phyloP scores from a whole-genome alignment of 1,284 basidiomycete species.

The Trametes hirsuta region DNA sequence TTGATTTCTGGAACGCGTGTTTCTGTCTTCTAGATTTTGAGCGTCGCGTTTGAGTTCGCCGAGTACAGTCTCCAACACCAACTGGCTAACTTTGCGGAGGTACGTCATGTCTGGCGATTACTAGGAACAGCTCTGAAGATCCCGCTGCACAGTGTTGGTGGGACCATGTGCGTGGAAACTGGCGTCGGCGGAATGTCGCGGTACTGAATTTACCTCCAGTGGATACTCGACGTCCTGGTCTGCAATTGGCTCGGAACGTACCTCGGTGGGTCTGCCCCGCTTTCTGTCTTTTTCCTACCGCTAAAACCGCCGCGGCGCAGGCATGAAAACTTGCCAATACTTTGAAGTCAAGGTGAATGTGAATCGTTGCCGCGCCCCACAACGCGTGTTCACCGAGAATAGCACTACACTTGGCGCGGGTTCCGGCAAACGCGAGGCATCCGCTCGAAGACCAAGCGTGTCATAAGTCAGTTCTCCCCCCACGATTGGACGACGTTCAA shows the following conservation, averaged over 20 bases:
- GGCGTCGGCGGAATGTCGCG: slow-evolving; percentile 12
- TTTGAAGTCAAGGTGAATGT: slow-evolving; percentile 77
- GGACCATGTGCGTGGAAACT: slow-evolving; percentile 71
- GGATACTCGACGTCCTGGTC: slow-evolving; percentile 81
- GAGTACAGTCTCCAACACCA: slow-evolving; percentile 86
- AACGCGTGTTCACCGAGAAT: slow-evolving; percentile 9
- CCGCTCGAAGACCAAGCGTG: slow-evolving; percentile 74
- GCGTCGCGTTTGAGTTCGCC: slow-evolving; percentile 83
- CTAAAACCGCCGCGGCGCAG: slow-evolving; percentile 41
- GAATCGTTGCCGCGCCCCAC: background rate
- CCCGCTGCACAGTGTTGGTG: slow-evolving; percentile 71
- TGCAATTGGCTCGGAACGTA: slow-evolving; percentile 89
- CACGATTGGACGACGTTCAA: slow-evolving; percentile 87
- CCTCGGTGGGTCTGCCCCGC: slow-evolving; percentile 53
- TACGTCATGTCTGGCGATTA: slow-evolving; percentile 39
- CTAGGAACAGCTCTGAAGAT: slow-evolving; percentile 9
- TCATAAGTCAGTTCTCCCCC: slow-evolving; percentile 81
- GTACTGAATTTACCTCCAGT: slow-evolving; percentile 46
- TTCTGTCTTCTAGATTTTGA: slow-evolving; percentile 64
- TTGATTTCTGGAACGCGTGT: background rate
- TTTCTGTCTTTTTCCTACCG: slow-evolving; percentile 15
- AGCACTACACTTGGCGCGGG: slow-evolving; percentile 87
- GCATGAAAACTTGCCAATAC: slow-evolving; percentile 85
- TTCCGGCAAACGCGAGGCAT: slow-evolving; percentile 74
- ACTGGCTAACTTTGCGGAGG: slow-evolving; percentile 82